Conservation (phyloP, 805 yeast genomes). For the Candida maris region DNA sequence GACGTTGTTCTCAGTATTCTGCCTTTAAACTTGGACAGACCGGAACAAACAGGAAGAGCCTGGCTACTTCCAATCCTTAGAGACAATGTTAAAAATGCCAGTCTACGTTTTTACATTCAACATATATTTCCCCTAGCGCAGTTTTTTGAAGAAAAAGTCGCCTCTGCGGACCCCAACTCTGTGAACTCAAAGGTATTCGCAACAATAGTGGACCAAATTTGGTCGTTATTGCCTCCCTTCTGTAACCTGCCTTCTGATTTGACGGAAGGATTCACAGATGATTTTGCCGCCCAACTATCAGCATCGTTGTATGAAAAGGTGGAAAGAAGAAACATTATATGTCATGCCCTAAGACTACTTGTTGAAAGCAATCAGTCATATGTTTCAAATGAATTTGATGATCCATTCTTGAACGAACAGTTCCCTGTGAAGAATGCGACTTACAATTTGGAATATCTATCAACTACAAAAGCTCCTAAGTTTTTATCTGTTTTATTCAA, state of each 20-base stretch:
- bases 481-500: constrained; percentile 84
- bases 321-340: constrained; percentile 73
- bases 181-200: constrained; percentile 73
- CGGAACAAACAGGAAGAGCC: constrained; percentile 77
- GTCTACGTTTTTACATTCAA: constrained; percentile 56
- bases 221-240: constrained; percentile 88
- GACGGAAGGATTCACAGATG: constrained; percentile 57
- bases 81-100: constrained; percentile 75
- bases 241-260: constrained; percentile 84
- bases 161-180: constrained; percentile 46
- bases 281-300: constrained; percentile 75
- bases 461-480: constrained; percentile 61
- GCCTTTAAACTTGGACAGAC: constrained; percentile 72
- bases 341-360: constrained; percentile 72
- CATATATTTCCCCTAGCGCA: constrained; percentile 65
- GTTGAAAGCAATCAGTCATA: constrained; percentile 74
- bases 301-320: constrained; percentile 70
- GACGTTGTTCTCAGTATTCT: constrained; percentile 68
- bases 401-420: constrained; percentile 56
- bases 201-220: constrained; percentile 85
- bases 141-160: constrained; percentile 49
- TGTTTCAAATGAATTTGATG: constrained; percentile 55
- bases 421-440: constrained; percentile 56
- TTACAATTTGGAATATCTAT: constrained; percentile 57
- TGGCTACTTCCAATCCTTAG: constrained; percentile 91